Percentiles rank a stretch among this genome's conserved stretches.
phyloP scores from a whole-genome alignment of 192 early-diverging fungal species.

The Mortierella hygrophila region DNA sequence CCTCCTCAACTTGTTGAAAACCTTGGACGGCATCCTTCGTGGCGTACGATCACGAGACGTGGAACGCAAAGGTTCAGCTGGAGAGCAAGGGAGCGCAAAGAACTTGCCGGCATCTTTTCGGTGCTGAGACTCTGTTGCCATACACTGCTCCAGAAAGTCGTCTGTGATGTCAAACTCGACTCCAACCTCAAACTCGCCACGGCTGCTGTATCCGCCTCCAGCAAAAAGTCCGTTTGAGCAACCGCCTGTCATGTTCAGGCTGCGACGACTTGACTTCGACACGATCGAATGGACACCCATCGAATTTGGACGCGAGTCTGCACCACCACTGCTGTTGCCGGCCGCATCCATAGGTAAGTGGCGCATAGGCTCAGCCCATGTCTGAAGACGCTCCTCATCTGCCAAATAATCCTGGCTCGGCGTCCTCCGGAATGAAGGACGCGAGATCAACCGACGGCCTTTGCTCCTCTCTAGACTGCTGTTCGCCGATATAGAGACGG shows the following conservation, averaged over 20 bases:
- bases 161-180: conserved; percentile 49
- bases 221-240: conserved; percentile 10
- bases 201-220: conserved; percentile 42
- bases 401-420: conserved; percentile 31
- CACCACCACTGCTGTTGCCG: neutral
- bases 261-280: conserved; percentile 46
- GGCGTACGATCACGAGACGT: neutral
- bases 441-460: conserved; percentile 14
- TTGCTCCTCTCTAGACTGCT: conserved; percentile 4
- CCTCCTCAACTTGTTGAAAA: conserved; percentile 12
- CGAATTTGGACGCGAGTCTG: conserved; percentile 16
- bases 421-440: conserved; percentile 23
- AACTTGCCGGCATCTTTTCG: conserved; percentile 48
- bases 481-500: neutral
- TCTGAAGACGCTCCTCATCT: conserved; percentile 21
- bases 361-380: conserved; percentile 22
- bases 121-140: conserved; percentile 38
- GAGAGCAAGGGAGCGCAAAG: conserved; percentile 43
- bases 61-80: neutral
- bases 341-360: neutral
- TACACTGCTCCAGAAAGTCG: conserved; percentile 45
- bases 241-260: conserved; percentile 18
- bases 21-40: conserved; percentile 17
- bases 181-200: conserved; percentile 49
- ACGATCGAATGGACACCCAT: conserved; percentile 32